A percentile compares a stretch with the other conserved stretches of the same genome.
Evolutionary conservation across 2,329 filamentous ascomycete species (phyloP).

Genomic region (Penicillium sp.): DNA sequence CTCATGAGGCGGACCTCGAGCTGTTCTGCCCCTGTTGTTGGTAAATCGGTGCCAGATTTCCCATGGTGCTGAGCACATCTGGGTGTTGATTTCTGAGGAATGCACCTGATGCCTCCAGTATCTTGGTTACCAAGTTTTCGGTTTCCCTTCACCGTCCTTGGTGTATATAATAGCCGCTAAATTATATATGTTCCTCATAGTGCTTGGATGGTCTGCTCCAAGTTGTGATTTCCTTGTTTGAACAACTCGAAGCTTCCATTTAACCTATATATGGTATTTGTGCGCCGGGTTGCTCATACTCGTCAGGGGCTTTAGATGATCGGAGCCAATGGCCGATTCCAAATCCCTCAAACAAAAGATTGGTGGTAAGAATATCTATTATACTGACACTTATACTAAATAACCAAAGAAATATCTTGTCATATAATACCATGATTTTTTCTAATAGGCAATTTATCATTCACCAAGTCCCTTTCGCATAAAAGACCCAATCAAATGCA

Average conservation of each 20-base stretch:
- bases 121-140: neutral
- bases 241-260: neutral
- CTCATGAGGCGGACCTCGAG: neutral
- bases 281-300: neutral
- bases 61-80: neutral
- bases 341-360: no score
- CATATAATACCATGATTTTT: no score
- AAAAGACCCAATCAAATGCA: constrained; percentile 19
- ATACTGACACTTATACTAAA: no score
- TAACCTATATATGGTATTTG: neutral
- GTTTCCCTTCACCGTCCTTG: neutral
- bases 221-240: neutral
- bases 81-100: neutral
- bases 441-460: no score
- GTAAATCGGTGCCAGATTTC: neutral
- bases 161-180: neutral
- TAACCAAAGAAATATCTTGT: no score
- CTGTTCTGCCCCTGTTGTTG: neutral
- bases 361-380: no score
- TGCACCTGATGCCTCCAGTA: constrained; percentile 2
- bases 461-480: constrained; percentile 23
- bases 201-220: constrained; percentile 18
- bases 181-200: constrained; percentile 17
- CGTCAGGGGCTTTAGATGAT: constrained; percentile 3
- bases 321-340: constrained; percentile 9